phyloP scores from a whole-genome alignment of 345 rosid species.

The Odontarrhena argentea region DNA sequence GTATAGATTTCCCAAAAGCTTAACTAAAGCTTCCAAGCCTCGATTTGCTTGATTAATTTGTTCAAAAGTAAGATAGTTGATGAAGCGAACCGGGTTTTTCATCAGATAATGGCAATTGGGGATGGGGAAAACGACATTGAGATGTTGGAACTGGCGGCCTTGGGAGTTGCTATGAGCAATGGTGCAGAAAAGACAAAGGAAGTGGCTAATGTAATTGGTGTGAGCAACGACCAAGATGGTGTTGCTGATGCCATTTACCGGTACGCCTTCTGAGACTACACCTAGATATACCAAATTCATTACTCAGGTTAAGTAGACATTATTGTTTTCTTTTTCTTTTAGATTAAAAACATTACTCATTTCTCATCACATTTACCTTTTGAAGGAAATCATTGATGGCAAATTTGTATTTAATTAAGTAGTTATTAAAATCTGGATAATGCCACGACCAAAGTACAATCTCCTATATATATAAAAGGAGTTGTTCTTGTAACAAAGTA shows the following conservation, averaged over 20 bases:
- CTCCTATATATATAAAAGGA: too few species aligned
- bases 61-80: neutral
- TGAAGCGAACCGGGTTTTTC: conserved; percentile 6
- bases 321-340: conserved; percentile 5
- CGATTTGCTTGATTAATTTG: neutral
- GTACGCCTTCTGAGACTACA: conserved; percentile 61
- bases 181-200: conserved; percentile 91
- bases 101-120: conserved; percentile 91
- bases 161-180: conserved; percentile 80
- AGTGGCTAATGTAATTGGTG: conserved; percentile 72
- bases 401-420: neutral
- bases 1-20: neutral
- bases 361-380: conserved; percentile 23
- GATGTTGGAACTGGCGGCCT: conserved; percentile 88
- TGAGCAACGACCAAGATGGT: conserved; percentile 87
- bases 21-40: neutral
- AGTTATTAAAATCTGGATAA: too few species aligned
- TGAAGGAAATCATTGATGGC: conserved; percentile 7
- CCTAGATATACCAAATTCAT: conserved; percentile 2
- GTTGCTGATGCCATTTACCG: conserved; percentile 91
- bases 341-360: conserved; percentile 20
- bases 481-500: too few species aligned
- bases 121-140: conserved; percentile 92
- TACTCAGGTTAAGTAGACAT: neutral
- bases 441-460: too few species aligned